Conservation (phyloP, 148 eudicot genomes). For the Cornus kousa region DNA sequence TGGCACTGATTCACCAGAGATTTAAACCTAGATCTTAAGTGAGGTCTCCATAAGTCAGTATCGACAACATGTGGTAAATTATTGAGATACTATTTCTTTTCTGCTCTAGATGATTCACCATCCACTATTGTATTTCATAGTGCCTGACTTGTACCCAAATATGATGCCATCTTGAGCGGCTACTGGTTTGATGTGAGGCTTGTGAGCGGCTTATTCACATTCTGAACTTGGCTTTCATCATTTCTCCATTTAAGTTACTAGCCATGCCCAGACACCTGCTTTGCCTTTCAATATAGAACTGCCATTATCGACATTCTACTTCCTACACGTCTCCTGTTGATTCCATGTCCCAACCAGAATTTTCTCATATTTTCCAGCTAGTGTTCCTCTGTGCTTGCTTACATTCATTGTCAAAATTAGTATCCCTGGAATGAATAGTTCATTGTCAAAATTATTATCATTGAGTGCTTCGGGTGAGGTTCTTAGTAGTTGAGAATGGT, state of each 20-base stretch:
- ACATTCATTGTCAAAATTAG: background rate
- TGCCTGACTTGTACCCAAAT: background rate
- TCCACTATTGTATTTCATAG: background rate
- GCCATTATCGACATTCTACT: background rate
- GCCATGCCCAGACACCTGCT: too few relatives aligned
- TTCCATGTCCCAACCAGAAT: background rate
- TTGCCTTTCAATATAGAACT: background rate
- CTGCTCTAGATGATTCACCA: background rate
- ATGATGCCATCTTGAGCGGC: background rate
- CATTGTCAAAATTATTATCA: background rate
- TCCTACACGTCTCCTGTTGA: background rate
- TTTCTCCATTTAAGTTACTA: background rate
- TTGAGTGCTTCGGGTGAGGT: background rate
- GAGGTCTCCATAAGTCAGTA: background rate
- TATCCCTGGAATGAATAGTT: background rate
- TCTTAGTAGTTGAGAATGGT: background rate
- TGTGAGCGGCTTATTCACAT: background rate
- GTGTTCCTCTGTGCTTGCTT: background rate
- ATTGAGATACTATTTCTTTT: background rate
- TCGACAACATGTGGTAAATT: background rate
- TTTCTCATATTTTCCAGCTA: background rate
- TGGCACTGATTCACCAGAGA: background rate
- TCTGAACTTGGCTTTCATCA: background rate
- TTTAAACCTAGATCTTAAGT: too few relatives aligned
- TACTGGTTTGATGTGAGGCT: too few relatives aligned